A percentile compares a stretch with the other conserved stretches of the same genome.
Conservation (phyloP, 768 basidiomycete species). For the Boletus tylopilopsis region DNA sequence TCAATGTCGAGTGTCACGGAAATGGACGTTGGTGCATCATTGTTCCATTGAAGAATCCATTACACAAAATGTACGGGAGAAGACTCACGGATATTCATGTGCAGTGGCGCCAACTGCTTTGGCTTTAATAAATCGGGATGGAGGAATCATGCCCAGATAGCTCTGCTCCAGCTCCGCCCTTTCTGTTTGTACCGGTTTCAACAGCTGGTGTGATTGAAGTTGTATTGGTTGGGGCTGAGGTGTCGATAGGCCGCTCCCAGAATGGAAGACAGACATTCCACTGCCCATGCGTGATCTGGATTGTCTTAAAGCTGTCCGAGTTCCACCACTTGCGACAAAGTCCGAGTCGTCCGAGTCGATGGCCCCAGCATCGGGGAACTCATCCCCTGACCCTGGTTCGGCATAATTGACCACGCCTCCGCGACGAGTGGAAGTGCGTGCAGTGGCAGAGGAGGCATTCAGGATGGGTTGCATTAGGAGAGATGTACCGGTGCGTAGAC, state of each 20-base stretch:
- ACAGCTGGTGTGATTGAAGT: slow-evolving; percentile 15
- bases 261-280: slow-evolving; percentile 55
- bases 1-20: slow-evolving; percentile 15
- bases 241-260: slow-evolving; percentile 41
- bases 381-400: slow-evolving; percentile 81
- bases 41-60: slow-evolving; percentile 2
- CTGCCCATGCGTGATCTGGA: slow-evolving; percentile 40
- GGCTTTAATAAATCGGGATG: slow-evolving; percentile 69
- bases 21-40: slow-evolving; percentile 12
- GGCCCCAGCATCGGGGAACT: slow-evolving; percentile 76
- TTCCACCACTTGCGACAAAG: slow-evolving; percentile 64
- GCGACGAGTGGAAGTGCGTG: slow-evolving; percentile 51
- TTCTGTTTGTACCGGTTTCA: slow-evolving; percentile 30
- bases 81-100: slow-evolving; percentile 74
- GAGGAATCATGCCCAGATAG: slow-evolving; percentile 84
- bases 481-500: slow-evolving; percentile 87
- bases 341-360: slow-evolving; percentile 84
- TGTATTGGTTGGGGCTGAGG: slow-evolving; percentile 29
- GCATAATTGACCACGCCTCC: slow-evolving; percentile 81
- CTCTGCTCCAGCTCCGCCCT: slow-evolving; percentile 78
- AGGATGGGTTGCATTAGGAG: slow-evolving; percentile 88
- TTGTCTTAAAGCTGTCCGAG: slow-evolving; percentile 53
- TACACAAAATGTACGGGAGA: slow-evolving; percentile 4
- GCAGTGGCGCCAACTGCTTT: slow-evolving; percentile 53
- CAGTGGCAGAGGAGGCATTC: slow-evolving; percentile 37